Base-by-base conservation (phyloP, 352 stramenopile species). In the Globisporangium megalacanthum region DNA sequence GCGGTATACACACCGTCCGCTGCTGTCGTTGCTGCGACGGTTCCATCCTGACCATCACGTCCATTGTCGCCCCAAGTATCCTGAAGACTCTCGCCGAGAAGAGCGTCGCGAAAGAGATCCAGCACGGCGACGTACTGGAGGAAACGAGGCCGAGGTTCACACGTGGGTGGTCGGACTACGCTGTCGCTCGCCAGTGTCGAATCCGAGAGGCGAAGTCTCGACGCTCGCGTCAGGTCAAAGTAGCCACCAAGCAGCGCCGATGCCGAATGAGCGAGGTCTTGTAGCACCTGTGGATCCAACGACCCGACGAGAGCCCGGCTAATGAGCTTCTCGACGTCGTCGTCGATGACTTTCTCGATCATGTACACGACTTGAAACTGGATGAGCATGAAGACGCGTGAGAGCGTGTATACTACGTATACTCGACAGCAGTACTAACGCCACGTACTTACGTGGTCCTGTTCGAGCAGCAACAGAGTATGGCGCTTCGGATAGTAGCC, bases 291-390 rank as follows among this genome's bases (percentile, higher is more conserved):
- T 6, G 29, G 1, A 1, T 65, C 13, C 22, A 65, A 22, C 15
- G 14, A 15, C 7, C 25, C 41, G 5, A 63, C n/a, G 17, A 63
- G 35, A 17, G 54, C 41, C 4, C 22, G 44, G 6, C 14, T 31
- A 19, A 57, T 45, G 10, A 44, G 37, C 0, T 17, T 45, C 0
- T 49, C 47, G 11, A 52, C 46, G 17, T 54, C 55, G 6, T 56
- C 52, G 35, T 33, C 57, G 37, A 72, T 36, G 41, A 66, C 49
- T 50, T 61, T 66, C 42, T 73, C 55, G 7, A 82, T 37, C 25
- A 82, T 31, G 52, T 71, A 83, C 15, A 65, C 65, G 13, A 68
- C 25, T 52, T 80, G 64, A 35, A 86, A 35, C 72, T 83, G 55
- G n/a, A 15, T 6, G 20, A 29, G 52, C 0, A 37, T 54, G 17